Conservation (phyloP, 2,329 filamentous ascomycete species). For the Aspergillus novoparasiticus region DNA sequence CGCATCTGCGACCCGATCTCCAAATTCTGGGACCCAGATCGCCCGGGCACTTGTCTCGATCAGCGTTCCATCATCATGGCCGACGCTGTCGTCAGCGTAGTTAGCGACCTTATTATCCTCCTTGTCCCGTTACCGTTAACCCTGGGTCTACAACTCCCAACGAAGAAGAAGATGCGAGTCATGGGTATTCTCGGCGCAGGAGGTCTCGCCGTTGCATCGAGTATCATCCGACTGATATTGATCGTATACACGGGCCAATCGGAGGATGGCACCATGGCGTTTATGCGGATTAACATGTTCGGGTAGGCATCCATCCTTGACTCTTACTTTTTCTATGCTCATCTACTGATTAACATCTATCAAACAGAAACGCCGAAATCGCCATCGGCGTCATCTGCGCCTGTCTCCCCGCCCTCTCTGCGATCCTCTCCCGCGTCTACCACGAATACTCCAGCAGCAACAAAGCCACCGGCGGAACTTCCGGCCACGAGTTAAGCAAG, state of each 20-base stretch:
- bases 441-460: conserved; percentile 32
- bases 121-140: conserved; percentile 54
- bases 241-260: conserved; percentile 28
- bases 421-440: conserved; percentile 36
- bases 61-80: conserved; percentile 50
- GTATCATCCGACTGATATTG: conserved; percentile 30
- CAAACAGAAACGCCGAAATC: conserved; percentile 41
- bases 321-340: conserved; percentile 23
- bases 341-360: conserved; percentile 34
- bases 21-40: conserved; percentile 42
- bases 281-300: conserved; percentile 36
- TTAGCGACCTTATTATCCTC: conserved; percentile 59
- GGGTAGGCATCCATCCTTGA: conserved; percentile 32
- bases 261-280: conserved; percentile 27
- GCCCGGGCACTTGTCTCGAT: conserved; percentile 28
- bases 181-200: conserved; percentile 54
- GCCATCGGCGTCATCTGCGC: conserved; percentile 46
- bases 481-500: conserved; percentile 25
- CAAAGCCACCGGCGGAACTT: conserved; percentile 17
- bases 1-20: conserved; percentile 46
- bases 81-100: conserved; percentile 61
- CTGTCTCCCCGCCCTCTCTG: conserved; percentile 42
- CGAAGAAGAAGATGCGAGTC: conserved; percentile 50
- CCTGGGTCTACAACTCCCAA: conserved; percentile 47
- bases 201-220: conserved; percentile 32